phyloP scores from a whole-genome alignment of 257 asterid species.

The Fraxinus pennsylvanica region DNA sequence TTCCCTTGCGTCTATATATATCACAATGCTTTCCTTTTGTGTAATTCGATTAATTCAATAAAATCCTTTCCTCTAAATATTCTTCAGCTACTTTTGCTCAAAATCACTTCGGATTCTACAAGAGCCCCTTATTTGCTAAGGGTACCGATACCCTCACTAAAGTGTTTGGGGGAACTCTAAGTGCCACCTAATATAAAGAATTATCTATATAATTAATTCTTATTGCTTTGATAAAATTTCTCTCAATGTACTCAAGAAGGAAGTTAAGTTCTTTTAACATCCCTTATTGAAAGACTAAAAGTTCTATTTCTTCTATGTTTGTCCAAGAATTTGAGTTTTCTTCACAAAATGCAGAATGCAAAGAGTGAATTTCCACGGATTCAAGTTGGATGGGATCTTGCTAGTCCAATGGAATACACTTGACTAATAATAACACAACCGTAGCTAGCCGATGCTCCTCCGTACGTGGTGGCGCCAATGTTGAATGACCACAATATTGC shows the following conservation, averaged over 20 bases:
- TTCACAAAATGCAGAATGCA: slow-evolving; percentile 51
- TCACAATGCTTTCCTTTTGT: too few species aligned
- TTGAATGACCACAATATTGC: slow-evolving; percentile 50
- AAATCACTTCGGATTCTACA: too few species aligned
- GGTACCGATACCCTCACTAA: too few species aligned
- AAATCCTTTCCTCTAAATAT: too few species aligned
- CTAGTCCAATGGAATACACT: slow-evolving; percentile 57
- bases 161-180: background rate
- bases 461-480: slow-evolving; percentile 64
- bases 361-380: slow-evolving; percentile 61
- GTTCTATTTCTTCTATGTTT: background rate
- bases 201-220: background rate
- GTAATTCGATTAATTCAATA: too few species aligned
- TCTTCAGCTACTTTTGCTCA: too few species aligned
- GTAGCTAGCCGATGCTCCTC: slow-evolving; percentile 71
- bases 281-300: background rate
- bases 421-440: slow-evolving; percentile 69
- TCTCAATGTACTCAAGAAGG: too few species aligned
- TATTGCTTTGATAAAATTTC: background rate
- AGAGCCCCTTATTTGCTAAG: too few species aligned
- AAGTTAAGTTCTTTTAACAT: too few species aligned
- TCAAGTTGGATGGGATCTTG: slow-evolving; percentile 71
- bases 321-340: background rate
- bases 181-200: background rate
- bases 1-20: too few species aligned